Evolutionary conservation across 768 basidiomycete genomes (phyloP).

Genomic region (Trametes villosa): DNA sequence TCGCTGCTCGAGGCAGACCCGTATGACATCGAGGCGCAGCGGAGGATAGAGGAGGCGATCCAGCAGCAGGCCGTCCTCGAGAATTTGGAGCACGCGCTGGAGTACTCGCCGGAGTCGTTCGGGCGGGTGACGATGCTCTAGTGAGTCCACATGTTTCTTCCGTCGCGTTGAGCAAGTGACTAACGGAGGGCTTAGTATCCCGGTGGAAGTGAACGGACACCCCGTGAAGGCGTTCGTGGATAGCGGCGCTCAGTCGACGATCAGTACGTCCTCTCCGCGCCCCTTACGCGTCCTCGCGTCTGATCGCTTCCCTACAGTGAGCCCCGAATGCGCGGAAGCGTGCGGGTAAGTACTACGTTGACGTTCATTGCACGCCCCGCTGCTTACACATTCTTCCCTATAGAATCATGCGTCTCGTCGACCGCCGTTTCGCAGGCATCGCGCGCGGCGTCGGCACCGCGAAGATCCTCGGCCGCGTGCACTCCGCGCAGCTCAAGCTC

Average conservation of each 20-base stretch:
- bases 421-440: constrained; percentile 85
- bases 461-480: constrained; percentile 90
- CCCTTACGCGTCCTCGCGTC: background rate
- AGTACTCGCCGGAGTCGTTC: constrained; percentile 92
- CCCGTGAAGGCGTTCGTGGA: constrained; percentile 97
- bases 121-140: constrained; percentile 97
- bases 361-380: background rate
- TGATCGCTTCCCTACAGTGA: constrained; percentile 58
- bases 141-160: constrained; percentile 49
- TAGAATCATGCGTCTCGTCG: constrained; percentile 92
- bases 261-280: constrained; percentile 62
- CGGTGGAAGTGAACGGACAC: constrained; percentile 88
- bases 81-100: constrained; percentile 92
- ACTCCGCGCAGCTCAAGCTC: constrained; percentile 90
- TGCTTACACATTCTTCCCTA: background rate
- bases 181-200: too few species aligned
- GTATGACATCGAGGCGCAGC: constrained; percentile 90
- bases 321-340: constrained; percentile 86
- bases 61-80: constrained; percentile 87
- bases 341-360: constrained; percentile 66
- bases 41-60: constrained; percentile 92
- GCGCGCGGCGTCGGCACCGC: constrained; percentile 95
- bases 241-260: constrained; percentile 95
- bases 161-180: too few species aligned
- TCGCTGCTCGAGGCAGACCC: constrained; percentile 82